Base-by-base conservation (phyloP, 768 basidiomycete species). In the Tylopilus felleus region DNA sequence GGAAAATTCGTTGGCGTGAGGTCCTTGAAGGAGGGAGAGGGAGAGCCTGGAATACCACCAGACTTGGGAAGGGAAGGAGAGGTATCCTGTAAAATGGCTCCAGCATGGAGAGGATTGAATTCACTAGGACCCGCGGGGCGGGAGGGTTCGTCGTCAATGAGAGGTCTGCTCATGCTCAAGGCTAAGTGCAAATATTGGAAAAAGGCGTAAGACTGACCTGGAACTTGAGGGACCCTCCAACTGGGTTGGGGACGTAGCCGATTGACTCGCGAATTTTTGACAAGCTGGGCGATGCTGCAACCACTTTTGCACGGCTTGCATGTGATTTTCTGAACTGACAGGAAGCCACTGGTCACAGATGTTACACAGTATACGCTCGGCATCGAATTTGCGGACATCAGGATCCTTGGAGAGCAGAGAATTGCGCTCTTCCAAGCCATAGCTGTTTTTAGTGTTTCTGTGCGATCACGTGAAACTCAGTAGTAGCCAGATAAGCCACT, bases 321-420 rank as follows among this genome's bases (percentile, higher is more conserved):
- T 68, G 54, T 85, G 81, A 63, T 86, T 84, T 49, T 84, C 82
- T 1, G 80, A 64, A 19, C 79, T 80, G 40, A 88, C 73, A 13
- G 73, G 56, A n/a, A 90, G 64, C 88, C 87, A 89, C 25, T 73
- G 66, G 41, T 88, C 86, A 66, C 88, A 90, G 42, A 78, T 71
- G 51, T 80, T 81, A 60, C 88, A 90, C 0, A 88, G 74, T 0
- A 89, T 75, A 8, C 88, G 80, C 60, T 89, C 86, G 3, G 82
- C 76, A 52, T 90, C 88, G 63, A 85, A 85, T 63, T 87, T 88
- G 58, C 86, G 80, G n/a, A 86, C 80, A 56, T 84, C 80, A 3
- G 83, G 80, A 64, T 90, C 88, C 47, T 81, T 79, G 38, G 80
- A 69, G 55, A 90, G 78, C 33, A 82, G 61, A 1, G 77, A 69